Evolutionary conservation across 2,329 filamentous ascomycete genomes (phyloP), one percentile per base, ranked within the genome.

Genomic region (Neonectria punicea): DNA sequence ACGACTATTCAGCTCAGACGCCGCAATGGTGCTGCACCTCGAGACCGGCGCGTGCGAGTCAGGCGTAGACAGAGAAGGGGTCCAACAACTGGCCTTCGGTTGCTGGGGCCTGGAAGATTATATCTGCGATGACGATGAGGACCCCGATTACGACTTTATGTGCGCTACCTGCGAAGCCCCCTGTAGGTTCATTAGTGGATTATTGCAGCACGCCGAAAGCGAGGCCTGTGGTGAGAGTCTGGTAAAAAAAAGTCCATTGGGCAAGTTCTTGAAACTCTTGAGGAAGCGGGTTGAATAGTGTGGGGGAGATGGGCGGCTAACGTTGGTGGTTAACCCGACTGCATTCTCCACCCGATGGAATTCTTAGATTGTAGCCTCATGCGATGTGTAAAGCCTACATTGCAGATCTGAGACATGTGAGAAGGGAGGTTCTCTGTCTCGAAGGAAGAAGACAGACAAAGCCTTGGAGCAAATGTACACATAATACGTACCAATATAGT

Each of bases 1-100:
- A 2, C 28, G 68, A 3, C 43, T 11, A 32, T 74, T 75, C 11
- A 51, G 49, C 2, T 61, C 61, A 0, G 14, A 67, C 2, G 74
- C 73, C 1, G 74, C 73, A 4, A 70, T 73, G 67, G 53, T 76
- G 28, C 58, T 76, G 8, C 74, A 76, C 44, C 58, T 76, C 0
- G 74, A 76, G 46, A 55, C 56, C n/a, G 65, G 60, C 4, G 55
- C 44, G 4, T 76, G 73, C n/a, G 16, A 47, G 13, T 71, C 69
- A 1, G 69, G 61, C 1, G 50, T 54, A 4, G 49, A 61, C 11
- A 5, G n/a, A 5, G n/a, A 59, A 4, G 11, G 10, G 4, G 58
- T 76, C 43, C n/a, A 22, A 3, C 9, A 57, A 1, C 16, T 55
- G 5, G 68, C 74, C 2, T 49, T 34, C 4, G 50, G 69, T 2